Evolutionary conservation across 169 alveolate species (phyloP), one percentile per base, ranked within the genome.

Genomic region (Cryptosporidium muris): DNA sequence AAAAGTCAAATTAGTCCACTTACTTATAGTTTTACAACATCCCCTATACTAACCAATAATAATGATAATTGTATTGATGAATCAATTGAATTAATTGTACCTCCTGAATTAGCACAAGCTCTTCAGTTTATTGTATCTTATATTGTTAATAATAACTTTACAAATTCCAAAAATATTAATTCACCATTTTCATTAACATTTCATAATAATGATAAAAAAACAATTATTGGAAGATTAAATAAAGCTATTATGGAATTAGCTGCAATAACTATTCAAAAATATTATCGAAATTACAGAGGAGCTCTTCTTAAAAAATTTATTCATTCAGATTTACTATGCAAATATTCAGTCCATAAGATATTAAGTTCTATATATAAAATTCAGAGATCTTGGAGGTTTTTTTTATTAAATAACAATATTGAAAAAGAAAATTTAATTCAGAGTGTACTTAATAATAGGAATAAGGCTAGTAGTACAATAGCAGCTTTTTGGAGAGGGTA

Each of bases 91-190:
- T 58, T 74, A 7, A 43, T 58, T n/a, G 85, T 74, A 8, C 43
- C 85, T 1, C 85, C 85, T 7, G 85, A 74, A 43, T 68, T 74
- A 25, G 85, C 85, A 11, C 48, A 56, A 42, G 60, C 85, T 34
- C 37, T 74, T 11, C 85, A 74, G 7, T 37, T 58, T 12, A 42
- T 74, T 1, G 60, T 74, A 47, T 58, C 85, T 2, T 58, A 58
- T 1, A 74, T 74, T 11, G 36, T 68, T 4, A 37, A 74, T 12
- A 63, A 52, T 36, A 8, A 4, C 36, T 11, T 16, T 14, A 63
- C 47, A 11, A 66, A 54, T n/a, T 37, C 64, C 6, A 52, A 51
- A 34, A 67, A 36, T n/a, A 64, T 9, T 14, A n/a, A 60, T 60
- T 16, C 8, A 5, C 25, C 25, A 25, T 25, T 25, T 25, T 25